Evolutionary conservation across 2,329 filamentous ascomycete genomes (phyloP), one percentile per base, ranked within the genome.

Genomic region (Graphilbum fragrans): DNA sequence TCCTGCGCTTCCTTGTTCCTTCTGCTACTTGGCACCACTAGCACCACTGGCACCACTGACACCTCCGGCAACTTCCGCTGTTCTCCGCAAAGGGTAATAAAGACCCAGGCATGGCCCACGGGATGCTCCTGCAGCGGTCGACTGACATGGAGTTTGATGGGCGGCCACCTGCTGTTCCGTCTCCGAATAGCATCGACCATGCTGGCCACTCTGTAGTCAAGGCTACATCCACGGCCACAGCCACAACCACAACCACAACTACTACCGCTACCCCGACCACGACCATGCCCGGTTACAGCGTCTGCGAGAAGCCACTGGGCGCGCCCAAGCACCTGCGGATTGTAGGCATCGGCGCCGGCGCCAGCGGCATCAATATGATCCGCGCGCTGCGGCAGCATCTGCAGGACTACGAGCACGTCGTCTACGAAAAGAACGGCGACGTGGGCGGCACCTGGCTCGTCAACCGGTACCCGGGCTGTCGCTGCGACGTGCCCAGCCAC

Each of bases 401-500:
- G 27, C 20, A 49, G 42, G 53, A 61, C 49, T 69, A 65, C 47
- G 62, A 69, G 42, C 58, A 66, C 38, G 54, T 67, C 32, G 55
- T 74, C 35, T 75, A 74, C 51, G 72, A 76, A 48, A 76, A 74
- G 57, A 75, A 75, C 45, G 52, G 57, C 9, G 64, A 67, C 18
- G 60, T 74, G 11, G 72, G 71, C 18, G 73, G 73, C 3, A 77
- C 72, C 0, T 78, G 73, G 73, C 64, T 65, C 46, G 73, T 76
- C 51, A 75, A 75, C 49, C 60, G 64, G 18, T 78, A 78, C 45
- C 73, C 73, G 0, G 72, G 72, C 11, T 74, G 71, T 48, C 61
- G 61, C 41, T 76, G 70, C 51, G 73, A 75, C 52, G 63, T 75
- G 23, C 70, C 70, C 10, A 69, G 65, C 50, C 74, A 78, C 56